phyloP scores from a whole-genome alignment of 192 early-diverging fungal species.

The Backusella australiensis region DNA sequence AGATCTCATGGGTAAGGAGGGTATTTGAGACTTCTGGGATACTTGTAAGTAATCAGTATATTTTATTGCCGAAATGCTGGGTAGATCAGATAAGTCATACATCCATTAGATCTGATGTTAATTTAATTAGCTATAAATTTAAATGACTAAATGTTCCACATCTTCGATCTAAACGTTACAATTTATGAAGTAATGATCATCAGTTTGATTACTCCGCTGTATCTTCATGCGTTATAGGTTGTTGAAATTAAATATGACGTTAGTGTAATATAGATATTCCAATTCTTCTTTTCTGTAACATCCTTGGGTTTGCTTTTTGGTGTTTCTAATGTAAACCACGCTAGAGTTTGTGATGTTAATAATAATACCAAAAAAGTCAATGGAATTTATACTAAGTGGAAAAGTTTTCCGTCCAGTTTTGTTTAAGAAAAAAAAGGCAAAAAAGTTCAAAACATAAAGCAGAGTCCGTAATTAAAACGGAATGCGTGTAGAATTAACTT shows the following conservation, averaged over 20 bases:
- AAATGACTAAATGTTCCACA: not conserved
- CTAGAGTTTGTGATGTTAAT: not conserved
- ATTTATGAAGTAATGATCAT: not conserved
- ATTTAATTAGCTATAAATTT: not conserved
- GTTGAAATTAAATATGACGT: not conserved
- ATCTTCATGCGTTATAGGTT: not conserved
- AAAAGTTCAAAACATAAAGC: too few species aligned
- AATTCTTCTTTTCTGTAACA: not conserved
- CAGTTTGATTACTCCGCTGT: not conserved
- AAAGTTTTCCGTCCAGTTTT: too few species aligned
- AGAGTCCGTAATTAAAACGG: too few species aligned
- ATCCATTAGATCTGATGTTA: not conserved
- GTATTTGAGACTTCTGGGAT: not conserved
- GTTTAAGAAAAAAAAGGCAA: too few species aligned
- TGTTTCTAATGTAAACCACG: not conserved
- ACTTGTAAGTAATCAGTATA: not conserved
- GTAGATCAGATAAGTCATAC: not conserved
- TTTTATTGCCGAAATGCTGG: not conserved
- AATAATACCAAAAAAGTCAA: not conserved
- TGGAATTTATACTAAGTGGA: not conserved
- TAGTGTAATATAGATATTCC: not conserved
- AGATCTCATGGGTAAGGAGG: not conserved
- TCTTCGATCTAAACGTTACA: constrained; percentile 1
- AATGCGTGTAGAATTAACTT: too few species aligned
- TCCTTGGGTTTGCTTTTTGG: not conserved